These are phyloP conservation scores for Trichocomaceae sp. DNA, from an alignment of 2,329 filamentous ascomycete genomes.

Conservation along the genomic window DNA sequence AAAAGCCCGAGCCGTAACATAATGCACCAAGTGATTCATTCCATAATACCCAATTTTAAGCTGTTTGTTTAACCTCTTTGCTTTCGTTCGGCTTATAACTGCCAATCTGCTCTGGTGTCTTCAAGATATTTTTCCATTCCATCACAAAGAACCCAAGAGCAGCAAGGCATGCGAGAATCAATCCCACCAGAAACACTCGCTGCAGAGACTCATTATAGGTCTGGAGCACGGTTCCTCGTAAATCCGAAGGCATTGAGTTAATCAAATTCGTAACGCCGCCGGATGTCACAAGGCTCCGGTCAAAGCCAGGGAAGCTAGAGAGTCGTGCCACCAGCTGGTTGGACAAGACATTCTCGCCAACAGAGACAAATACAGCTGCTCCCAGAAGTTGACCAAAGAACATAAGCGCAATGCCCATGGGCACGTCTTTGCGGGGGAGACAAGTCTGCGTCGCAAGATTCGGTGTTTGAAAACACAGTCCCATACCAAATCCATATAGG, in stretches of 20 bases:
- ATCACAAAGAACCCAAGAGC: background rate
- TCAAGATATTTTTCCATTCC: background rate
- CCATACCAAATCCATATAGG: slow-evolving; percentile 17
- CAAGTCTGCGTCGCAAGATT: slow-evolving; percentile 30
- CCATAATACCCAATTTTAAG: background rate
- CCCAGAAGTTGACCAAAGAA: slow-evolving; percentile 33
- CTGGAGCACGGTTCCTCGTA: background rate
- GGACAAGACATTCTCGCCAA: slow-evolving; percentile 23
- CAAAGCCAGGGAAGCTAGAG: background rate
- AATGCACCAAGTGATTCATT: too few relatives aligned
- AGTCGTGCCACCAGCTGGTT: slow-evolving; percentile 18
- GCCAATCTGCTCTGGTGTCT: background rate
- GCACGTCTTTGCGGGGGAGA: slow-evolving; percentile 25
- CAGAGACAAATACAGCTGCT: slow-evolving; percentile 29
- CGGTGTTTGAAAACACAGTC: slow-evolving; percentile 28
- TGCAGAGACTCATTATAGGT: background rate
- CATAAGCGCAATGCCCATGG: slow-evolving; percentile 28
- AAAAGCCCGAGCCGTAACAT: too few relatives aligned
- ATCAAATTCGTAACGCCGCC: background rate
- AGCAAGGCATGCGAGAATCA: background rate
- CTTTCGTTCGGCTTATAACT: background rate
- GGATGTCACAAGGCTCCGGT: background rate
- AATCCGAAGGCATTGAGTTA: background rate
- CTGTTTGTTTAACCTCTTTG: background rate
- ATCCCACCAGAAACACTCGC: background rate